Evolutionary conservation across 257 asterid genomes (phyloP).

Genomic region (Lycium barbarum): DNA sequence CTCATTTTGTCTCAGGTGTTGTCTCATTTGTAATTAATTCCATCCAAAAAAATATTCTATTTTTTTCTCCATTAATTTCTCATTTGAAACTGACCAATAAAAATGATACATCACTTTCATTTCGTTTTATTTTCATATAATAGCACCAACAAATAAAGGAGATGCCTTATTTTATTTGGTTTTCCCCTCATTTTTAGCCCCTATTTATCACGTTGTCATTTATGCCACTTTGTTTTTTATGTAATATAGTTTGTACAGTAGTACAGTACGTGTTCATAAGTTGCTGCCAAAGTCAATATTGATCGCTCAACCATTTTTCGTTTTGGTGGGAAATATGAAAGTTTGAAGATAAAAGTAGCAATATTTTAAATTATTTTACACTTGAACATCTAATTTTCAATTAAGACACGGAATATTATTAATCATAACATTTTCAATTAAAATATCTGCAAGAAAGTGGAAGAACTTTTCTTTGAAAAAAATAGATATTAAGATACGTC

Average conservation of each 20-base stretch:
- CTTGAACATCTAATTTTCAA: too few relatives aligned
- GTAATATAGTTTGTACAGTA: neutral
- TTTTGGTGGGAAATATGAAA: too few relatives aligned
- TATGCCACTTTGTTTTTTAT: neutral
- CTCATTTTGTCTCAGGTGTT: neutral
- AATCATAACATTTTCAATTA: too few relatives aligned
- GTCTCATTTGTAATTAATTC: constrained; percentile 7
- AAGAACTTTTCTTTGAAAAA: too few relatives aligned
- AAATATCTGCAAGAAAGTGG: too few relatives aligned
- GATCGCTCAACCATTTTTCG: too few relatives aligned
- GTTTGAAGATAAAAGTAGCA: too few relatives aligned
- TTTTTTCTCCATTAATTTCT: neutral
- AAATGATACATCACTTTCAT: neutral
- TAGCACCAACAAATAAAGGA: neutral
- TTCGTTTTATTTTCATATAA: neutral
- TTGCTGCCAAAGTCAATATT: too few relatives aligned
- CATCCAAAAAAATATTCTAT: neutral
- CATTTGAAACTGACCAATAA: neutral
- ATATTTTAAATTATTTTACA: too few relatives aligned
- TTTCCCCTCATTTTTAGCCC: neutral
- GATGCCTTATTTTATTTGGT: neutral
- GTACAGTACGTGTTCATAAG: neutral
- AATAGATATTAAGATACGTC: too few relatives aligned
- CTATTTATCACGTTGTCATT: neutral
- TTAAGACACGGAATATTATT: too few relatives aligned